Conservation (phyloP, 768 basidiomycete species). For the Rhizopogon vesiculosus region DNA sequence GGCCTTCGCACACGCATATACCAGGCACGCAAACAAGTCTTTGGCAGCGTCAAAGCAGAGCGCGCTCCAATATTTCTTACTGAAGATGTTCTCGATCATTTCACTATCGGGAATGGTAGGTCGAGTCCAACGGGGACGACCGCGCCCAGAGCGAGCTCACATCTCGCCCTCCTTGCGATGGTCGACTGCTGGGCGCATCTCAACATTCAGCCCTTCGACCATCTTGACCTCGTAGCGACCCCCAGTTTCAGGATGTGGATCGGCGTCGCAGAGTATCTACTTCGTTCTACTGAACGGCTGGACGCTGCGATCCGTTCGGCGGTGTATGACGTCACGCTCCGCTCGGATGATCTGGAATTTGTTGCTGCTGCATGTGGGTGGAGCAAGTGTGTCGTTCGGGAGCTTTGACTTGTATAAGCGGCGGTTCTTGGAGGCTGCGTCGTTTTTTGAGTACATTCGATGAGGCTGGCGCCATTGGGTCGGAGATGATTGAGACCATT, state of each 20-base stretch:
- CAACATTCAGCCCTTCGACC: conserved; percentile 81
- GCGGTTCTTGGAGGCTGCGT: conserved; percentile 74
- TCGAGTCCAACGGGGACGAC: conserved; percentile 7
- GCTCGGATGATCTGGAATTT: conserved; percentile 94
- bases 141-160: conserved; percentile 62
- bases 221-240: conserved; percentile 22
- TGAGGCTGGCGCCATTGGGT: conserved; percentile 76
- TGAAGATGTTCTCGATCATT: conserved; percentile 82
- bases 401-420: conserved; percentile 83
- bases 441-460: conserved; percentile 88
- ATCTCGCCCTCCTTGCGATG: conserved; percentile 94
- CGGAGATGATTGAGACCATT: conserved; percentile 88
- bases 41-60: conserved; percentile 40
- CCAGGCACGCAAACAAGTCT: conserved; percentile 71
- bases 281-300: conserved; percentile 24
- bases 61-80: conserved; percentile 72
- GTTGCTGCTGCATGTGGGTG: conserved; percentile 90
- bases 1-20: conserved; percentile 69
- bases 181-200: conserved; percentile 96
- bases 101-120: conserved; percentile 55
- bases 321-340: conserved; percentile 69
- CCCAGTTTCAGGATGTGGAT: no score
- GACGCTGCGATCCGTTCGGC: conserved; percentile 71
- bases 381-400: conserved; percentile 95
- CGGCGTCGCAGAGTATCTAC: no score